Base-by-base conservation (phyloP, 208 protist genomes). In the Angomonas ambiguus region DNA sequence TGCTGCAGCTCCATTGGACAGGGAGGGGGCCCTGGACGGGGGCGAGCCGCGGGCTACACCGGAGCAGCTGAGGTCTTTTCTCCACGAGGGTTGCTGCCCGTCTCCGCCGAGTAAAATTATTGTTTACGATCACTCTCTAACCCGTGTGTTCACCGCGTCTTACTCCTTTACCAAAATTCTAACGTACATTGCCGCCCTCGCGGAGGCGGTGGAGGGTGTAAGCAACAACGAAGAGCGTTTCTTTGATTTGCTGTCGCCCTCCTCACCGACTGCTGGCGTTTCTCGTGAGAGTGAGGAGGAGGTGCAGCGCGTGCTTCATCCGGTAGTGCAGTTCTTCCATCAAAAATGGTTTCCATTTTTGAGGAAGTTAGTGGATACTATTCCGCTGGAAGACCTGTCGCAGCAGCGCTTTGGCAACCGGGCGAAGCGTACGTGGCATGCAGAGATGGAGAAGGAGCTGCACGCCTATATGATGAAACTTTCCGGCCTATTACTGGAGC, bases 401-500 rank as follows among this genome's bases (percentile, higher is more conserved):
- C 76, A 85, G 67, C 88, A 94, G 76, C 86, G 91, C 62, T 96
- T 93, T 58, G 91, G 91, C 60, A 96, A 96, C 72, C 81, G 71
- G 22, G 83, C 91, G 2, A 93, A 92, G 65, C 85, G 88, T 48
- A 33, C 71, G n/a, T 94, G 92, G 55, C 81, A 94, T 73, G 51
- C 28, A 10, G 58, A 66, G 13, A 69, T 96, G 22, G 80, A 92
- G 27, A 75, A 25, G 18, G 72, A 72, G 5, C 58, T 88, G 31
- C 18, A 68, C 24, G 69, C 34, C 22, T 62, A 82, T 57, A 89
- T 90, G 84, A 62, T 49, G 48, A 58, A 74, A 49, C 74, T 94
- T 20, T 82, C 80, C 13, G 55, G 62, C 10, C 87, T 78, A 24
- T 69, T 93, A 24, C 69, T n/a, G 38, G 38, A 45, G 16, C 38